Percentiles rank a stretch among this genome's conserved stretches.
Conservation (phyloP, 148 eudicot genomes). For the Heliamphora exappendiculata region DNA sequence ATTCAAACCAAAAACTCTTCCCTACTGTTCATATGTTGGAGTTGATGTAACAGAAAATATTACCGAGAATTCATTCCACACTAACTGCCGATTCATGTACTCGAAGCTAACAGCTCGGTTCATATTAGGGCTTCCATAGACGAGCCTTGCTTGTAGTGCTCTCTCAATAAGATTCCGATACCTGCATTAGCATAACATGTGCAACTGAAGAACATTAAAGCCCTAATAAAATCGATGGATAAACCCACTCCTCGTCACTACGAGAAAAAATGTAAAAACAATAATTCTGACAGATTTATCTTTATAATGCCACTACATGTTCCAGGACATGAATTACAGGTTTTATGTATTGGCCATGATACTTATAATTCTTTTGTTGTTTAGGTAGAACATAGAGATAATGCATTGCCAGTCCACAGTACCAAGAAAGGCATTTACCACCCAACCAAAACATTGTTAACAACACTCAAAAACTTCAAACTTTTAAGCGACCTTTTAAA, state of each 20-base stretch:
- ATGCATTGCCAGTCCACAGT: not conserved
- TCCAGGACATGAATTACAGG: not conserved
- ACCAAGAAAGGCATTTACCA: not conserved
- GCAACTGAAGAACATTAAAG: constrained; percentile 4
- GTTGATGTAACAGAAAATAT: constrained; percentile 7
- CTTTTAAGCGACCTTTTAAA: not conserved
- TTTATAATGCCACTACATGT: not conserved
- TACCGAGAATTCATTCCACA: constrained; percentile 99
- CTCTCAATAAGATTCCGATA: constrained; percentile 89
- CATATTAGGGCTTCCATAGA: constrained; percentile 92
- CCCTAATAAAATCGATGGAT: not conserved
- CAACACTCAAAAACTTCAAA: not conserved
- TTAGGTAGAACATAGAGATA: not conserved
- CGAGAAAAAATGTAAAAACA: not conserved
- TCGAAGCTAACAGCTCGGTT: constrained; percentile 96
- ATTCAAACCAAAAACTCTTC: not conserved
- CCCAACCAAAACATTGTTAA: not conserved
- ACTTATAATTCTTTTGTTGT: not conserved
- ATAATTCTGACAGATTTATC: not conserved
- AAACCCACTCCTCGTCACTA: not conserved
- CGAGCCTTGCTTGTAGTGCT: constrained; percentile 84
- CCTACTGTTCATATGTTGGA: not conserved
- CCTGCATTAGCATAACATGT: constrained; percentile 35
- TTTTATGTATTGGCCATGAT: not conserved
- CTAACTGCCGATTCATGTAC: constrained; percentile 98